Evolutionary conservation across 2,329 filamentous ascomycete genomes (phyloP).

Genomic region (Aspergillus thermomutatus): DNA sequence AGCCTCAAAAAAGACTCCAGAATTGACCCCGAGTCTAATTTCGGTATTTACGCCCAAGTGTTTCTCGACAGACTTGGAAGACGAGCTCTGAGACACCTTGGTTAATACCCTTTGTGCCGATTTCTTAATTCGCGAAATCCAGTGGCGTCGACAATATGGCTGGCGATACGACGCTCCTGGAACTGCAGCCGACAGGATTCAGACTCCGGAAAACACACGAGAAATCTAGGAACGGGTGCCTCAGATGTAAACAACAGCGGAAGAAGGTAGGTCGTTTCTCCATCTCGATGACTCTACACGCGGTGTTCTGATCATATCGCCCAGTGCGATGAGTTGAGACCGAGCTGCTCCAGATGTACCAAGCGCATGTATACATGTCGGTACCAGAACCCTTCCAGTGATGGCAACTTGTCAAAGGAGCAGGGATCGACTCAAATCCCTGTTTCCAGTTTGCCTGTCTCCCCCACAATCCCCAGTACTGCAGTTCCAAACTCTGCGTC

Average conservation of each 20-base stretch:
- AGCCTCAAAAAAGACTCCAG: neutral
- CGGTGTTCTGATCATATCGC: constrained; percentile 8
- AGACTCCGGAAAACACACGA: constrained; percentile 23
- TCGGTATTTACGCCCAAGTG: neutral
- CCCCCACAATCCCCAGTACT: neutral
- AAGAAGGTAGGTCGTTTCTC: constrained; percentile 30
- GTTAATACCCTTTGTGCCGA: constrained; percentile 5
- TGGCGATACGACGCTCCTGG: neutral
- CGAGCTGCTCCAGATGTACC: constrained; percentile 33
- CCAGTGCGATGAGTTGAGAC: constrained; percentile 35
- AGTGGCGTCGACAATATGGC: constrained; percentile 5
- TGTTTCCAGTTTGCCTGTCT: neutral
- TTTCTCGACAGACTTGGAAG: neutral
- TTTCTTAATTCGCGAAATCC: neutral
- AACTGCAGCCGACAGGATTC: constrained; percentile 6
- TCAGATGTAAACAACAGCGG: constrained; percentile 33
- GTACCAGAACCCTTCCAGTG: constrained; percentile 19
- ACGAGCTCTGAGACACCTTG: neutral
- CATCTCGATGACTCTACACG: neutral
- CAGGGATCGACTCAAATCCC: neutral
- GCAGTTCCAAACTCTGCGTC: neutral
- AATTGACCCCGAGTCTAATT: neutral
- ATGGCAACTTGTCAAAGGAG: constrained; percentile 4
- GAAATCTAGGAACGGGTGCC: constrained; percentile 35
- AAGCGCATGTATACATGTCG: constrained; percentile 28